Conservation (phyloP, 352 stramenopile species). For the Phytophthora pseudosyringae region DNA sequence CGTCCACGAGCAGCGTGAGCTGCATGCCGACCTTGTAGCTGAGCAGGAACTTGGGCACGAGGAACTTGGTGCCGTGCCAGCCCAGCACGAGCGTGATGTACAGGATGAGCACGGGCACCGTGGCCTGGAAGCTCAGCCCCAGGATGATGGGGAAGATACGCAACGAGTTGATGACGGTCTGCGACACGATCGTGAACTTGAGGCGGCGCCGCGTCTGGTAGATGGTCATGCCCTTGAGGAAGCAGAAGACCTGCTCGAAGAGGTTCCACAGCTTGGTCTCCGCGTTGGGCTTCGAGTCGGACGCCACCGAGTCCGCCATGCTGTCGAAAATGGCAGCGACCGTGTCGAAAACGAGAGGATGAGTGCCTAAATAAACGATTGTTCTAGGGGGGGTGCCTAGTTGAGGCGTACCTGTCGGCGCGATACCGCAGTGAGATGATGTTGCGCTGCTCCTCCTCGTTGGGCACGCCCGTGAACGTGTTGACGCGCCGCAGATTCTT, state of each 20-base stretch:
- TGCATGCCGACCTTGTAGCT: slow-evolving; percentile 93
- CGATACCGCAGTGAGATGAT: slow-evolving; percentile 89
- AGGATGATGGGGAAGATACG: slow-evolving; percentile 90
- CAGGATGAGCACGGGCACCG: slow-evolving; percentile 83
- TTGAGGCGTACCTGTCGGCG: slow-evolving; percentile 58
- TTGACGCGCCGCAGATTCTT: slow-evolving; percentile 68
- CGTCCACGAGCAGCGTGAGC: slow-evolving; percentile 80
- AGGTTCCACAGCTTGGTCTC: slow-evolving; percentile 82
- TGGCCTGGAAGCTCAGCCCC: slow-evolving; percentile 84
- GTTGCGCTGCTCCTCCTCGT: slow-evolving; percentile 84
- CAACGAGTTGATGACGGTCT: slow-evolving; percentile 81
- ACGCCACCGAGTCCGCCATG: slow-evolving; percentile 84
- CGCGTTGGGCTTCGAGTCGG: slow-evolving; percentile 57
- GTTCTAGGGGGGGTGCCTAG: too few relatives aligned
- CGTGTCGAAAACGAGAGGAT: slow-evolving; percentile 1
- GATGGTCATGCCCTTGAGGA: slow-evolving; percentile 90
- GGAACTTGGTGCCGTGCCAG: slow-evolving; percentile 90
- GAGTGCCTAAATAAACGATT: neutral
- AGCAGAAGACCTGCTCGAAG: slow-evolving; percentile 88
- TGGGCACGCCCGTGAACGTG: slow-evolving; percentile 68
- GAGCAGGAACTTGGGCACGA: slow-evolving; percentile 85
- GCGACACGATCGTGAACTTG: slow-evolving; percentile 90
- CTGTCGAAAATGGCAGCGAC: slow-evolving; percentile 15
- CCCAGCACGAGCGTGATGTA: slow-evolving; percentile 88
- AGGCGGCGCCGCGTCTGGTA: slow-evolving; percentile 81